These are phyloP conservation scores for Meyerozyma guilliermondii DNA, from an alignment of 1,139 yeast species.

Conservation along the genomic window DNA sequence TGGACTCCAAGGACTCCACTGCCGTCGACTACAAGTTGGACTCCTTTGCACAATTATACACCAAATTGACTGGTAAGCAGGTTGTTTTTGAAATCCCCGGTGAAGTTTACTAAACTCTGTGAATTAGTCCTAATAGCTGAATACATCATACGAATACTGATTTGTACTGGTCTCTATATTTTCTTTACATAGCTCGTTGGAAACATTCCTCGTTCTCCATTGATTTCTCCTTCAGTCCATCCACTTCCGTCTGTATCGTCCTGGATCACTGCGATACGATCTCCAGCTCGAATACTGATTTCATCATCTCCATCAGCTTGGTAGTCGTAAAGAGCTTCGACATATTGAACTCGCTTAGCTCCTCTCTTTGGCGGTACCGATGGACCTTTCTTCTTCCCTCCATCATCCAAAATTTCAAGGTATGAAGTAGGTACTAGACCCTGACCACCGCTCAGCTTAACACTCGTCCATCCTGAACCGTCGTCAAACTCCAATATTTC, in stretches of 20 bases:
- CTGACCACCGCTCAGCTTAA: conserved; percentile 30
- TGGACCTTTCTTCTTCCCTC: conserved; percentile 57
- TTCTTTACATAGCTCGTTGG: conserved; percentile 70
- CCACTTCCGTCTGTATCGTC: conserved; percentile 84
- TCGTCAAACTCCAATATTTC: conserved; percentile 64
- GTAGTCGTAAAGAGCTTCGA: conserved; percentile 77
- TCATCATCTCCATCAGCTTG: conserved; percentile 82
- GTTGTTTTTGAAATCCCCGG: conserved; percentile 97
- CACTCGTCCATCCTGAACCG: conserved; percentile 93
- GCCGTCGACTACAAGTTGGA: conserved; percentile 98
- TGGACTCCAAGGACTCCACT: conserved; percentile 97
- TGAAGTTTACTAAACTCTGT: conserved; percentile 35
- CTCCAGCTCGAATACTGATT: conserved; percentile 67
- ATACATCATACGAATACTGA: conserved; percentile 1
- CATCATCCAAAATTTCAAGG: conserved; percentile 39
- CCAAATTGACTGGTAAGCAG: conserved; percentile 98
- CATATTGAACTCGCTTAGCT: conserved; percentile 57
- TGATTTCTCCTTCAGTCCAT: conserved; percentile 90
- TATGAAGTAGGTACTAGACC: conserved; percentile 92
- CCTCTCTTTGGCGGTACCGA: conserved; percentile 83
- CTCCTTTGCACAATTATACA: conserved; percentile 98
- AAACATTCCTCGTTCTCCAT: conserved; percentile 70
- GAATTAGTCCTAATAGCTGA: conserved; percentile 2
- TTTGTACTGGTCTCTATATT: conserved; percentile 15
- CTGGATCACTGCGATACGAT: conserved; percentile 57